Conservation (phyloP, 371 early-diverging fungal species). For the Mortierella sp. region DNA sequence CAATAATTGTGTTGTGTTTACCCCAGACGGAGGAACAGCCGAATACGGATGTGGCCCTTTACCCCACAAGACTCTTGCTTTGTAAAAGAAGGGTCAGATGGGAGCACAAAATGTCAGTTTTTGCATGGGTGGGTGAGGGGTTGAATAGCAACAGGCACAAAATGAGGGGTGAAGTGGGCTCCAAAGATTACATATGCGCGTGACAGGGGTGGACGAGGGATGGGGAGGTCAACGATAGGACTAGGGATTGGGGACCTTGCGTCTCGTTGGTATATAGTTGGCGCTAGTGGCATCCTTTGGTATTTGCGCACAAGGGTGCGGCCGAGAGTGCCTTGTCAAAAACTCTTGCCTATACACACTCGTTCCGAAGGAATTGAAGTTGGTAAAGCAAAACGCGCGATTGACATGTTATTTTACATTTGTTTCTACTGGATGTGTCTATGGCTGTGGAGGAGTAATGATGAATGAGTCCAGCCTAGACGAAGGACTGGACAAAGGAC, state of each 20-base stretch:
- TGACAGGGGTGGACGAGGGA: background rate
- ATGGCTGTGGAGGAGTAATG: background rate
- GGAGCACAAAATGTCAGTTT: conserved; percentile 2
- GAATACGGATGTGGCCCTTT: background rate
- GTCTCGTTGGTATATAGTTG: background rate
- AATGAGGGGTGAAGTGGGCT: background rate
- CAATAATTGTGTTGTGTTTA: background rate
- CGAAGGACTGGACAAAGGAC: conserved; percentile 70
- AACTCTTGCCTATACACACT: background rate
- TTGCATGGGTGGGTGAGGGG: background rate
- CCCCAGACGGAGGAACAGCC: background rate
- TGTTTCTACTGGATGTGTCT: background rate
- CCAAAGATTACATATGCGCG: background rate
- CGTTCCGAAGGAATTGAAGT: background rate
- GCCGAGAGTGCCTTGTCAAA: background rate
- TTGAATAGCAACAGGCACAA: too few species aligned
- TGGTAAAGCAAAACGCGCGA: background rate
- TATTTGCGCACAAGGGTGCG: background rate
- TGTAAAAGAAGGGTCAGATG: background rate
- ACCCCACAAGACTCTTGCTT: background rate
- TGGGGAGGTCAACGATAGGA: background rate
- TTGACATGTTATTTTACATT: background rate
- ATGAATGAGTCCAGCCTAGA: background rate
- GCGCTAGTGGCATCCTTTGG: background rate
- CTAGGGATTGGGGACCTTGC: background rate